Evolutionary conservation across 1,139 yeast genomes (phyloP), one percentile per base, ranked within the genome.

Genomic region (Waltiozyma sp.): DNA sequence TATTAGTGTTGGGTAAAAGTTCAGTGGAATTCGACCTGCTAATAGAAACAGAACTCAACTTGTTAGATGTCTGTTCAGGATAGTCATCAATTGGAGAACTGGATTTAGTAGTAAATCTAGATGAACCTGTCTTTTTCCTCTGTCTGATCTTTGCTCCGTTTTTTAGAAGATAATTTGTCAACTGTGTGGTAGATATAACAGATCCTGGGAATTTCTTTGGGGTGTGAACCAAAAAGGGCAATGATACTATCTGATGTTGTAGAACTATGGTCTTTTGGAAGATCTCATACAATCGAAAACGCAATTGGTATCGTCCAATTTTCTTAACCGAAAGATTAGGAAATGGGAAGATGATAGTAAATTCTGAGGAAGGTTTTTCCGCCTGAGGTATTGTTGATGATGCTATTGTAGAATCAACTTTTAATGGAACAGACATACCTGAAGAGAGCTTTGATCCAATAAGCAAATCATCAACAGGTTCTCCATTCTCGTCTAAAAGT

Each of bases 141-240:
- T 56, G 59, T 45, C 61, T 52, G 24, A 57, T 54, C 40, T 57
- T 46, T 2, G 60, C 60, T 28, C 61, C 61, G 37, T 52, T 52
- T 35, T 56, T 57, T 43, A 48, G 55, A 7, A 57, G 44, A 42
- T 56, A 57, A 15, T 50, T 45, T 3, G 59, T 54, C 37, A 57
- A 41, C 14, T 55, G 48, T 4, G 34, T 31, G 2, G 34, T 31
- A 2, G 58, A 53, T 0, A 57, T 50, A 9, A 50, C 43, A 2
- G 59, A 51, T 1, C 61, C 61, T 2, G 60, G 60, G 42, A 57
- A 57, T 41, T 57, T 57, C 45, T 57, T 57, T 19, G 59, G 60
- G 5, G 59, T 54, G 38, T 43, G 57, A 5, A 57, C 57, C 23
- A 51, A 52, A 28, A 57, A 53, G 11, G 43, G 49, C 28, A 48